Conservation (phyloP, 768 basidiomycete species). For the Suillus tomentosus region DNA sequence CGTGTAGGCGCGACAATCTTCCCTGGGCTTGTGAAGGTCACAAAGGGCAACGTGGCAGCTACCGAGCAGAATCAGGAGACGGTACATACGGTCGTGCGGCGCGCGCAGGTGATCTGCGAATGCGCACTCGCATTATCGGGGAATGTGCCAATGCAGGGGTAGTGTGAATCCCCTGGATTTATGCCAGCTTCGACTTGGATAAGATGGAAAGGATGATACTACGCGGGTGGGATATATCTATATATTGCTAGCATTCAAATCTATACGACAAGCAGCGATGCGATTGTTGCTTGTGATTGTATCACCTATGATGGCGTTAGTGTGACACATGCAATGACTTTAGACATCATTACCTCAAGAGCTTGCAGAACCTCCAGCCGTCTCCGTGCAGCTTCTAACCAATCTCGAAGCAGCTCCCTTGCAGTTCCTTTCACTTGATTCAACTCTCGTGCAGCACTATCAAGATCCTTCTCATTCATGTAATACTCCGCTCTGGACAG, state of each 20-base stretch:
- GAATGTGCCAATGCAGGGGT: conserved; percentile 7
- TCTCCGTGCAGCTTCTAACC: conserved; percentile 86
- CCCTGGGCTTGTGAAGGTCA: conserved; percentile 85
- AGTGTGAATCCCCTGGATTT: not conserved
- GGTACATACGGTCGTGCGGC: conserved; percentile 72
- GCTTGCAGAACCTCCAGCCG: conserved; percentile 92
- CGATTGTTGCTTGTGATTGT: conserved; percentile 80
- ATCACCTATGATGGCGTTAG: conserved; percentile 57
- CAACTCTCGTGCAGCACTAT: conserved; percentile 78
- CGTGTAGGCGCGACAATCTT: conserved; percentile 84
- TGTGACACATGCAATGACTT: not conserved
- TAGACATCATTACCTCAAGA: conserved; percentile 59
- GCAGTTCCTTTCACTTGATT: conserved; percentile 88
- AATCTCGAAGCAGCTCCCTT: conserved; percentile 74
- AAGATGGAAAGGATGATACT: conserved; percentile 13
- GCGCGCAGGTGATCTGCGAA: conserved; percentile 87
- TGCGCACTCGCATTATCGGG: conserved; percentile 56
- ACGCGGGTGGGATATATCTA: conserved; percentile 25
- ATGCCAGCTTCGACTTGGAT: not conserved
- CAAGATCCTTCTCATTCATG: conserved; percentile 91
- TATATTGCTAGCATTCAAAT: conserved; percentile 20
- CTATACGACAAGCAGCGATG: conserved; percentile 76
- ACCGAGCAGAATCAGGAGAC: conserved; percentile 45
- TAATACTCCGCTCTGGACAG: conserved; percentile 87
- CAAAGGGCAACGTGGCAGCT: conserved; percentile 39